Percentiles rank a stretch among this genome's conserved stretches.
phyloP scores from a whole-genome alignment of 331 rosid species.

The Acacia pycnantha region DNA sequence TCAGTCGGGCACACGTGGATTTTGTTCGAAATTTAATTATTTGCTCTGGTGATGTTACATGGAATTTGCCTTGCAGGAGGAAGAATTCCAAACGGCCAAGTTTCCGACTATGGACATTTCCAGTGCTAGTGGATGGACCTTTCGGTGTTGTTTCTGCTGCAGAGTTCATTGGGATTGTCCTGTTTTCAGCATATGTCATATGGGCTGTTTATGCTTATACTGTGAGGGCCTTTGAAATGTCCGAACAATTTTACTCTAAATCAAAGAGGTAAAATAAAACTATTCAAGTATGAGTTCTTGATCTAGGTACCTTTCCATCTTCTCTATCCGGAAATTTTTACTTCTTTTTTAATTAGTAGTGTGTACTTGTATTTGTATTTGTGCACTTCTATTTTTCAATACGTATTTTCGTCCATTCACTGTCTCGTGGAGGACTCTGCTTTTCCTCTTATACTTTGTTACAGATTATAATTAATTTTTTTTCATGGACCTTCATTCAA shows the following conservation, averaged over 20 bases:
- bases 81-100: slow-evolving; percentile 52
- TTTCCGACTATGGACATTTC: slow-evolving; percentile 76
- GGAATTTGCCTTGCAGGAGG: slow-evolving; percentile 45
- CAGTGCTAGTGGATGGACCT: slow-evolving; percentile 76
- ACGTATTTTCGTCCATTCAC: background rate
- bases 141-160: slow-evolving; percentile 85
- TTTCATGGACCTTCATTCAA: background rate
- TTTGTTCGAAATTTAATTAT: background rate
- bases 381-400: slow-evolving; percentile 2
- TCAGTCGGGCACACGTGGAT: background rate
- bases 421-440: background rate
- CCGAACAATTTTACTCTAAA: slow-evolving; percentile 30
- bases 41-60: background rate
- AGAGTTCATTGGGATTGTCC: slow-evolving; percentile 69
- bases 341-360: background rate
- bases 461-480: background rate
- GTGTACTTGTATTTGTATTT: background rate
- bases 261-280: slow-evolving; percentile 41
- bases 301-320: background rate
- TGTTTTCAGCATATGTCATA: slow-evolving; percentile 53
- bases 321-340: background rate
- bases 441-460: background rate
- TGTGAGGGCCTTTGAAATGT: slow-evolving; percentile 32
- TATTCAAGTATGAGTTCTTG: background rate
- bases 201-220: slow-evolving; percentile 63